Evolutionary conservation across 352 stramenopile genomes (phyloP).

Genomic region (Phytophthora agathidicida): DNA sequence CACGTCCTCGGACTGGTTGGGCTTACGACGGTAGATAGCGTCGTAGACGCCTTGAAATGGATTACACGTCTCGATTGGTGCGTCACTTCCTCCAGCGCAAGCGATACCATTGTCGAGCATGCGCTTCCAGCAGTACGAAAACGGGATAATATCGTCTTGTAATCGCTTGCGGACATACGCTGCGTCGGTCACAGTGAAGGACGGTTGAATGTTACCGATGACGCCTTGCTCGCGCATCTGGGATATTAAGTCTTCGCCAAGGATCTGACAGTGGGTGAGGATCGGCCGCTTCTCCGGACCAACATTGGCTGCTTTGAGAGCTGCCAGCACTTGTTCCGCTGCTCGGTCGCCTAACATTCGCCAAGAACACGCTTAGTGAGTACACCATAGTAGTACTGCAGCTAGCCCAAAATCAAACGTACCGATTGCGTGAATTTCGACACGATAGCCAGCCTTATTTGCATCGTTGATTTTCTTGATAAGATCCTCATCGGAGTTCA

Average conservation of each 20-base stretch:
- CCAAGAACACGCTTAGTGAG: constrained; percentile 5
- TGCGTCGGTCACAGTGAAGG: constrained; percentile 89
- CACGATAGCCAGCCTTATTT: constrained; percentile 59
- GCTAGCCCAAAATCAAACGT: background rate
- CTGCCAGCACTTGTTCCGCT: constrained; percentile 74
- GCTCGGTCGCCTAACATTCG: constrained; percentile 59
- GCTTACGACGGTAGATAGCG: constrained; percentile 77
- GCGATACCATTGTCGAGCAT: constrained; percentile 75
- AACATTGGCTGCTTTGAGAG: constrained; percentile 62
- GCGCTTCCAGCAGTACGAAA: constrained; percentile 88
- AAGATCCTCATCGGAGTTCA: constrained; percentile 75
- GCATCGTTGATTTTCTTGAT: constrained; percentile 68
- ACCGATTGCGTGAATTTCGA: constrained; percentile 93
- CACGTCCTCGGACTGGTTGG: constrained; percentile 46
- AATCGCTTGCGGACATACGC: constrained; percentile 82
- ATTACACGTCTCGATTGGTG: constrained; percentile 88
- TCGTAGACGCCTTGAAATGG: constrained; percentile 91
- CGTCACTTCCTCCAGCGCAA: constrained; percentile 84
- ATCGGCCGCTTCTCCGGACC: constrained; percentile 65
- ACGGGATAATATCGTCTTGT: constrained; percentile 52
- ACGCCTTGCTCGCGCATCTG: constrained; percentile 79
- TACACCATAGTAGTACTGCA: background rate
- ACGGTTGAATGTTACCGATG: constrained; percentile 90
- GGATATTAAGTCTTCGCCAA: constrained; percentile 70
- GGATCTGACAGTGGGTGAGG: constrained; percentile 91